phyloP scores from a whole-genome alignment of 169 alveolate species.

The Theileria parva region DNA sequence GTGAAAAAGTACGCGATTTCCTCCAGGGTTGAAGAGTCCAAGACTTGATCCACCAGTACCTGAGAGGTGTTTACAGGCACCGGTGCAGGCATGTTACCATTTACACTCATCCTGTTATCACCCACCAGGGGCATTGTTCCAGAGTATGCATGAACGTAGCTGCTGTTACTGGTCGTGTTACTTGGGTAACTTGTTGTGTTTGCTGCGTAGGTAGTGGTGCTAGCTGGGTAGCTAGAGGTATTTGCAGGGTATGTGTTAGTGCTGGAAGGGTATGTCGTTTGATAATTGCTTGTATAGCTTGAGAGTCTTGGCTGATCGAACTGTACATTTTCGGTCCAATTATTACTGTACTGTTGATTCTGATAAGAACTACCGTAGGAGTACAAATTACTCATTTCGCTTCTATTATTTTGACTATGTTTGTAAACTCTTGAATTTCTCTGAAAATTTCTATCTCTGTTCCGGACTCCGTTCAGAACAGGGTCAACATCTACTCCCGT shows the following conservation, averaged over 20 bases:
- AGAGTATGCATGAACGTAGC: slow-evolving; percentile 7
- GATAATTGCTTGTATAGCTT: neutral
- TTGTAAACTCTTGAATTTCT: slow-evolving; percentile 34
- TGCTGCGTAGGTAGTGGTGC: slow-evolving; percentile 2
- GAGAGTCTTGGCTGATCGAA: slow-evolving; percentile 40
- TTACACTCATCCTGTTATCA: slow-evolving; percentile 3
- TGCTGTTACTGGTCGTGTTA: neutral
- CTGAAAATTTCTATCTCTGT: slow-evolving; percentile 15
- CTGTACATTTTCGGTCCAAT: slow-evolving; percentile 53
- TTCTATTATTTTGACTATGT: slow-evolving; percentile 26
- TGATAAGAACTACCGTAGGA: slow-evolving; percentile 34
- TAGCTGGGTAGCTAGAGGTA: slow-evolving; percentile 1
- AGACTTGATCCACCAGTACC: slow-evolving; percentile 6
- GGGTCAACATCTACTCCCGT: slow-evolving; percentile 31
- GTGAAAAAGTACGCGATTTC: slow-evolving; percentile 61
- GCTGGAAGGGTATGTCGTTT: neutral
- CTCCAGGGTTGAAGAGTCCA: slow-evolving; percentile 22
- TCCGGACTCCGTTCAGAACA: slow-evolving; percentile 28
- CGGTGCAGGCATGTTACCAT: slow-evolving; percentile 4
- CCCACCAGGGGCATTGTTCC: slow-evolving; percentile 25
- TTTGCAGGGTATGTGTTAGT: slow-evolving; percentile 7
- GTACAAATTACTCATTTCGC: slow-evolving; percentile 39
- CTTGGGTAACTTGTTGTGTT: neutral
- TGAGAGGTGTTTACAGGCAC: slow-evolving; percentile 23
- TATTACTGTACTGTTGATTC: slow-evolving; percentile 43